Percentiles rank a stretch among this genome's conserved stretches.
These are phyloP conservation scores for Entomortierella parvispora DNA, from an alignment of 192 early-diverging fungal genomes.

Conservation along the genomic window DNA sequence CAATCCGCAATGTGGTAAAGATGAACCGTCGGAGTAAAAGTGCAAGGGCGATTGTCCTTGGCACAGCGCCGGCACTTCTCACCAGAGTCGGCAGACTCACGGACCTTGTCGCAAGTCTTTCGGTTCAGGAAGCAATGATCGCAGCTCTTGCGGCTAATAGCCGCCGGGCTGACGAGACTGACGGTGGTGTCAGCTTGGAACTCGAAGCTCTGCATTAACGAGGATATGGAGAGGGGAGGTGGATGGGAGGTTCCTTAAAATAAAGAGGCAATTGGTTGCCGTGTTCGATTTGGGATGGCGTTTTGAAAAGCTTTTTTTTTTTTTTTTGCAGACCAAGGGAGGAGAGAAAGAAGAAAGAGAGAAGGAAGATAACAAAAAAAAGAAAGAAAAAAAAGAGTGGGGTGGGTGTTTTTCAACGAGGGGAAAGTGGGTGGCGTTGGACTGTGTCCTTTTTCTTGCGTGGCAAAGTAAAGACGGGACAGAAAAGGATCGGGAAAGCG, in stretches of 20 bases:
- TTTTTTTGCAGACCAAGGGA: background rate
- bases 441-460: no score
- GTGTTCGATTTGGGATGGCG: background rate
- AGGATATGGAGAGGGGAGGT: background rate
- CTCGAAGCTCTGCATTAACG: slow-evolving; percentile 43
- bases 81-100: slow-evolving; percentile 28
- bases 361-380: background rate
- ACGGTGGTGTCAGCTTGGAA: slow-evolving; percentile 49
- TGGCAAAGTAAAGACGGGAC: no score
- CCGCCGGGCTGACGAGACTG: slow-evolving; percentile 43
- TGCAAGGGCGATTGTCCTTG: slow-evolving; percentile 52
- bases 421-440: background rate
- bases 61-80: slow-evolving; percentile 48
- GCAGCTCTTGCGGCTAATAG: slow-evolving; percentile 46
- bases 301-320: no score
- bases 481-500: background rate
- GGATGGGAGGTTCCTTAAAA: background rate
- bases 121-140: slow-evolving; percentile 52
- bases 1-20: slow-evolving; percentile 51
- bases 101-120: slow-evolving; percentile 51
- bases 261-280: background rate
- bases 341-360: background rate
- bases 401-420: background rate
- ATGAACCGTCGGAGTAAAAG: slow-evolving; percentile 48
- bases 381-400: background rate